phyloP scores from a whole-genome alignment of 805 yeast genomes.

The Candida tammaniensis region DNA sequence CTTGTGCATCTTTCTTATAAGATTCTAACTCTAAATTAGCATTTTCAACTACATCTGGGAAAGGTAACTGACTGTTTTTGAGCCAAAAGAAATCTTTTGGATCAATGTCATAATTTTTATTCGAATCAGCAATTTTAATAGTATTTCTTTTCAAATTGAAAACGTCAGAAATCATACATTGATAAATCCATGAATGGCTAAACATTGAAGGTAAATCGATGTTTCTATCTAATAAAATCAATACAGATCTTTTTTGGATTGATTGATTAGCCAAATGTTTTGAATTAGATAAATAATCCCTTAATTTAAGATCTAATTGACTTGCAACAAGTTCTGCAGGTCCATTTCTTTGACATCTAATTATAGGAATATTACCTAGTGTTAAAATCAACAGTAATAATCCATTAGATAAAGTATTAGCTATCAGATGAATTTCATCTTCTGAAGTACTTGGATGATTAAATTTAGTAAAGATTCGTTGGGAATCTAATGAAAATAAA shows the following conservation, averaged over 20 bases:
- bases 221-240: slow-evolving; percentile 82
- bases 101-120: slow-evolving; percentile 77
- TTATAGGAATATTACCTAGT: slow-evolving; percentile 77
- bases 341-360: slow-evolving; percentile 87
- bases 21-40: slow-evolving; percentile 79
- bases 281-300: slow-evolving; percentile 82
- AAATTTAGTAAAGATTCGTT: slow-evolving; percentile 62
- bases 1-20: slow-evolving; percentile 86
- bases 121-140: slow-evolving; percentile 49
- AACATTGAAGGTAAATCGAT: slow-evolving; percentile 92
- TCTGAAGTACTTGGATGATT: slow-evolving; percentile 74
- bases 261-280: slow-evolving; percentile 18
- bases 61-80: slow-evolving; percentile 79
- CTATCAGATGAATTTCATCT: slow-evolving; percentile 63
- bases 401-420: slow-evolving; percentile 74
- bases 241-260: slow-evolving; percentile 60
- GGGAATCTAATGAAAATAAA: slow-evolving; percentile 73
- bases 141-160: slow-evolving; percentile 81
- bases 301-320: slow-evolving; percentile 74
- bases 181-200: slow-evolving; percentile 96
- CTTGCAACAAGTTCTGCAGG: slow-evolving; percentile 94
- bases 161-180: slow-evolving; percentile 92
- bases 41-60: slow-evolving; percentile 98
- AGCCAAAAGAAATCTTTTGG: slow-evolving; percentile 93
- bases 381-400: slow-evolving; percentile 73